Percentiles rank a stretch among this genome's conserved stretches.
Conservation (phyloP, 805 yeast genomes). For the Geotrichum ghanense region DNA sequence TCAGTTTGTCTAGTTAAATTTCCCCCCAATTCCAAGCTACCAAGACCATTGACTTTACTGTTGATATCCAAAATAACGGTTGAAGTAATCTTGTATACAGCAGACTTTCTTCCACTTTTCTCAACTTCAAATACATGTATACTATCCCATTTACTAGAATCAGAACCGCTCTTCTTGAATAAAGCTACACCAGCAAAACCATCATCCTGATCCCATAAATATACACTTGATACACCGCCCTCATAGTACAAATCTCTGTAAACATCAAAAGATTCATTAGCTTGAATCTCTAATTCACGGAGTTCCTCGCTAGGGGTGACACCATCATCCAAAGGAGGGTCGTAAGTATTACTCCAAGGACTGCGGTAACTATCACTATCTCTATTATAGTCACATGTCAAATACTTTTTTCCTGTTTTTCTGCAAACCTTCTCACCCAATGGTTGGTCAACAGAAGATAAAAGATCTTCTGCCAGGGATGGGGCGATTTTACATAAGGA, state of each 20-base stretch:
- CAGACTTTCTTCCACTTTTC: constrained; percentile 26
- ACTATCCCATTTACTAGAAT: constrained; percentile 71
- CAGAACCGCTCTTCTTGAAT: constrained; percentile 47
- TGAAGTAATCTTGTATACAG: constrained; percentile 65
- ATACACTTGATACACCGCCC: constrained; percentile 84
- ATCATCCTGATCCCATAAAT: constrained; percentile 78
- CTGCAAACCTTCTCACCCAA: constrained; percentile 41
- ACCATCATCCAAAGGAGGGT: constrained; percentile 45
- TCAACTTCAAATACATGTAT: constrained; percentile 83
- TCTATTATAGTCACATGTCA: constrained; percentile 89
- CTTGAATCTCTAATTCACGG: constrained; percentile 64
- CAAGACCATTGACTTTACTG: constrained; percentile 23
- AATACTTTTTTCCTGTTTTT: constrained; percentile 50
- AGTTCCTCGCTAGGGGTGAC: constrained; percentile 60
- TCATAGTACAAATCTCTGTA: constrained; percentile 91
- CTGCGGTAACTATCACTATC: constrained; percentile 89
- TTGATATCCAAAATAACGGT: constrained; percentile 73
- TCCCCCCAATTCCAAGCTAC: constrained; percentile 54
- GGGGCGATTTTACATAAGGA: constrained; percentile 43
- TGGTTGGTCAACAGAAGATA: constrained; percentile 83
- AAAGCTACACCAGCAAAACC: constrained; percentile 90
- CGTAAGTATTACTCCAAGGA: constrained; percentile 78
- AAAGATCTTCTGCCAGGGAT: constrained; percentile 73
- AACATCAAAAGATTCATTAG: constrained; percentile 85
- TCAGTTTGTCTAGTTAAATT: constrained; percentile 73